Evolutionary conservation across 768 basidiomycete species (phyloP).

Genomic region (Psilocybe cyanescens): DNA sequence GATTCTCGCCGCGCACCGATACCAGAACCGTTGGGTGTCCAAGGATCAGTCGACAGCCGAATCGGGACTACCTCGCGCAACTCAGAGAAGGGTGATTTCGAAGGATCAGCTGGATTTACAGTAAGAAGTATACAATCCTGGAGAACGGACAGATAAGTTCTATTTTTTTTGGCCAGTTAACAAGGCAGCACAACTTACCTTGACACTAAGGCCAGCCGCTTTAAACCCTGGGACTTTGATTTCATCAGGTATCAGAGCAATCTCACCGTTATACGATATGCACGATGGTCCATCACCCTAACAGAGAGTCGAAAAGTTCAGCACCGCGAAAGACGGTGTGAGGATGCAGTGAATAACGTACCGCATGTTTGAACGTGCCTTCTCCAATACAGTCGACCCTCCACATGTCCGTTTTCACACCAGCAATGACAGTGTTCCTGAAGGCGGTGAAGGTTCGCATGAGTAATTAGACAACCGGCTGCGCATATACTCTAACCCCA

Average conservation of each 20-base stretch:
- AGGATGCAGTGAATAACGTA: constrained; percentile 32
- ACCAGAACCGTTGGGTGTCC: constrained; percentile 44
- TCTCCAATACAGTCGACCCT: constrained; percentile 65
- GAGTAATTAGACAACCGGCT: neutral
- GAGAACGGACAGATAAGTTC: neutral
- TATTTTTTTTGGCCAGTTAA: neutral
- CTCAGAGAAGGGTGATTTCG: constrained; percentile 59
- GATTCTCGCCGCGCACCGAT: constrained; percentile 28
- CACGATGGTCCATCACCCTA: constrained; percentile 62
- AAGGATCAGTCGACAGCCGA: constrained; percentile 66
- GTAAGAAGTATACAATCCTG: constrained; percentile 72
- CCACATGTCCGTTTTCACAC: constrained; percentile 76
- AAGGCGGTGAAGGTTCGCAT: neutral
- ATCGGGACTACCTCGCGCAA: constrained; percentile 67
- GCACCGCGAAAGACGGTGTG: neutral
- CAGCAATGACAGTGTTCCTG: constrained; percentile 50
- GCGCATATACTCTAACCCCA: neutral
- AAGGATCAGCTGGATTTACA: constrained; percentile 58
- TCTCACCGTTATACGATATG: constrained; percentile 66
- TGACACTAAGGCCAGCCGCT: constrained; percentile 65
- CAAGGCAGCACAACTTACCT: constrained; percentile 42
- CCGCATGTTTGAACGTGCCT: constrained; percentile 60
- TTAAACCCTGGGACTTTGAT: constrained; percentile 66
- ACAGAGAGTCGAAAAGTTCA: neutral
- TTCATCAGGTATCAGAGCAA: constrained; percentile 42